Evolutionary conservation across 116 monocot species (phyloP).

Genomic region (Posidonia oceanica): DNA sequence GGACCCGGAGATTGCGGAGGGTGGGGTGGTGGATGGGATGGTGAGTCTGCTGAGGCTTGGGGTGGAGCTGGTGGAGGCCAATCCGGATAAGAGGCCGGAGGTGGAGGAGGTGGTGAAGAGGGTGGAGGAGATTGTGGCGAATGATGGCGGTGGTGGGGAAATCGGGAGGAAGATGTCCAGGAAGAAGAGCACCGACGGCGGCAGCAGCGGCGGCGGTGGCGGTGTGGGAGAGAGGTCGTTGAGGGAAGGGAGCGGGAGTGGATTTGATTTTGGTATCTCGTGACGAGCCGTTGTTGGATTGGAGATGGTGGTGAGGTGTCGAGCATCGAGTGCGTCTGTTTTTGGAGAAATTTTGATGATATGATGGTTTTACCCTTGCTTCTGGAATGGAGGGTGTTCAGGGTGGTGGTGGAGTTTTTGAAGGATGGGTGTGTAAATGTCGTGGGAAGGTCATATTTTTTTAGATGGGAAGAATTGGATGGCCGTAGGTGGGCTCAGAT

Average conservation of each 20-base stretch:
- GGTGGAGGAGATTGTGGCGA: slow-evolving; percentile 41
- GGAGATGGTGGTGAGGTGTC: not conserved
- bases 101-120: slow-evolving; percentile 32
- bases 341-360: not conserved
- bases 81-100: slow-evolving; percentile 31
- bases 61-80: slow-evolving; percentile 23
- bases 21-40: slow-evolving; percentile 25
- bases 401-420: not conserved
- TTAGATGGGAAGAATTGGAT: too few relatives aligned
- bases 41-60: slow-evolving; percentile 44
- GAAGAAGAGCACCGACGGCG: slow-evolving; percentile 7
- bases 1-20: slow-evolving; percentile 37
- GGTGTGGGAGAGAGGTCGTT: not conserved
- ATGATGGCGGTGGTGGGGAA: not conserved
- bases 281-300: slow-evolving; percentile 5
- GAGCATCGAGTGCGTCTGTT: not conserved
- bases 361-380: not conserved
- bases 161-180: not conserved
- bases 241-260: slow-evolving; percentile 6
- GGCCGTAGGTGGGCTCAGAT: too few relatives aligned
- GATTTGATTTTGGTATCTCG: slow-evolving; percentile 19
- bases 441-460: too few relatives aligned
- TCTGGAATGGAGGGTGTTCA: not conserved
- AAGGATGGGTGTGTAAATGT: not conserved
- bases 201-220: not conserved